phyloP scores from a whole-genome alignment of 495 filamentous ascomycete genomes.

The Neurospora terricola region DNA sequence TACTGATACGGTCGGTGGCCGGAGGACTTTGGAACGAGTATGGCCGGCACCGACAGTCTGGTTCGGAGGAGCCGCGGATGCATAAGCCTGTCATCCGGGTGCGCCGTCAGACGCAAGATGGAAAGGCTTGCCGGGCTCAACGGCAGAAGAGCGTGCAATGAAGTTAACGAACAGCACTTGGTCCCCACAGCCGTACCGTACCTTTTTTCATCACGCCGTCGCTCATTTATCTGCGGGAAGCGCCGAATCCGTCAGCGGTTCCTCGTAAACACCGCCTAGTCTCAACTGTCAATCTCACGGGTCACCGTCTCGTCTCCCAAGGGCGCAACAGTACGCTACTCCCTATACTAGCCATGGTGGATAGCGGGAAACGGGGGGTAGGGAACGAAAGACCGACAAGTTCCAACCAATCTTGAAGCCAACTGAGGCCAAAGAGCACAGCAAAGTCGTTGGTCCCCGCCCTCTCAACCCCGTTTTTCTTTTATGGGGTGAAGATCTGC shows the following conservation, averaged over 20 bases:
- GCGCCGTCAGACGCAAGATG: not conserved
- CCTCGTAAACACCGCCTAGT: not conserved
- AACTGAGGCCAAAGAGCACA: not conserved
- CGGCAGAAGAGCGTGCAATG: not conserved
- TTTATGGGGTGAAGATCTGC: not conserved
- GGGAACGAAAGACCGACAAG: not conserved
- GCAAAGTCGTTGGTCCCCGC: not conserved
- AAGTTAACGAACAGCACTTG: not conserved
- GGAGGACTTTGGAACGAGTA: not conserved
- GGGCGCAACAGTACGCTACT: not conserved
- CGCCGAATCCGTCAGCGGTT: not conserved
- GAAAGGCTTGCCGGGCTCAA: not conserved
- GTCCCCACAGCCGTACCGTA: not conserved
- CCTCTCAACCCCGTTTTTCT: not conserved
- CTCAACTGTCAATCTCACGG: not conserved
- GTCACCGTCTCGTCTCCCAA: not conserved
- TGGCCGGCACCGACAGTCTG: not conserved
- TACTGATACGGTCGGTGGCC: not conserved
- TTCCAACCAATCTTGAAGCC: not conserved
- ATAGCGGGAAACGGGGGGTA: not conserved
- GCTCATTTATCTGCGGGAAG: not conserved
- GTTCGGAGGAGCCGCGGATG: not conserved
- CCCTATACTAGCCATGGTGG: not conserved
- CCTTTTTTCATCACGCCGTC: not conserved
- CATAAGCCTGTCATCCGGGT: not conserved